A percentile compares a stretch with the other conserved stretches of the same genome.
phyloP scores from a whole-genome alignment of 2,329 filamentous ascomycete genomes.

The Pseudogymnoascus sp. region DNA sequence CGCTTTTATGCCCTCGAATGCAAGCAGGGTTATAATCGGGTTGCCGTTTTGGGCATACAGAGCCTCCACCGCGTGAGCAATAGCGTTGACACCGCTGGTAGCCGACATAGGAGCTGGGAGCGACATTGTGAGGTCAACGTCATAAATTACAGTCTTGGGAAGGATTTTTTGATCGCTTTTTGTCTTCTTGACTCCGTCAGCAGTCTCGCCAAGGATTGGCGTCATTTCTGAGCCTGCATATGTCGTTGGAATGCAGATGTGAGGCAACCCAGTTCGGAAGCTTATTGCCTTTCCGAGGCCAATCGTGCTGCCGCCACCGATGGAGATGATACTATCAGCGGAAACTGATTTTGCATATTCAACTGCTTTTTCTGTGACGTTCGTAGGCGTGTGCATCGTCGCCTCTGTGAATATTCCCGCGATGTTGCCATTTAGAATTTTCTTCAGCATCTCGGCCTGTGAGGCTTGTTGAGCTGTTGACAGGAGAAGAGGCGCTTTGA shows the following conservation, averaged over 20 bases:
- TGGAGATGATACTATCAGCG: constrained; percentile 40
- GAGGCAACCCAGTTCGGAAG: constrained; percentile 45
- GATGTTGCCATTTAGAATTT: too few relatives aligned
- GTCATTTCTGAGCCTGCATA: constrained; percentile 60
- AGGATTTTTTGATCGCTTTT: constrained; percentile 51
- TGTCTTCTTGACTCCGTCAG: constrained; percentile 51
- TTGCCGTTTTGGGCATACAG: too few relatives aligned
- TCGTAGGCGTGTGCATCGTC: too few relatives aligned
- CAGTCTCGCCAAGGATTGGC: constrained; percentile 55
- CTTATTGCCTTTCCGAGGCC: constrained; percentile 55
- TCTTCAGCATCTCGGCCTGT: too few relatives aligned
- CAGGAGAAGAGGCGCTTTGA: too few relatives aligned
- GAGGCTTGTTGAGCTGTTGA: too few relatives aligned
- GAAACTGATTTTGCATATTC: too few relatives aligned
- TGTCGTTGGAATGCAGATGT: constrained; percentile 55
- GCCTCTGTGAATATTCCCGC: too few relatives aligned
- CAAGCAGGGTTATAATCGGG: too few relatives aligned
- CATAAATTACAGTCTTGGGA: constrained; percentile 55
- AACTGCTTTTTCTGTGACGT: too few relatives aligned
- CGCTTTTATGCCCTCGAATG: too few relatives aligned
- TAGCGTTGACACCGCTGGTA: constrained; percentile 57
- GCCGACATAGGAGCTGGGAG: constrained; percentile 46
- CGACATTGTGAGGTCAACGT: constrained; percentile 55
- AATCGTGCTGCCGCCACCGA: constrained; percentile 56
- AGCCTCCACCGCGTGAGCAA: constrained; percentile 41